phyloP scores from a whole-genome alignment of 140 eudicot genomes.

The Erigeron philadelphicus region DNA sequence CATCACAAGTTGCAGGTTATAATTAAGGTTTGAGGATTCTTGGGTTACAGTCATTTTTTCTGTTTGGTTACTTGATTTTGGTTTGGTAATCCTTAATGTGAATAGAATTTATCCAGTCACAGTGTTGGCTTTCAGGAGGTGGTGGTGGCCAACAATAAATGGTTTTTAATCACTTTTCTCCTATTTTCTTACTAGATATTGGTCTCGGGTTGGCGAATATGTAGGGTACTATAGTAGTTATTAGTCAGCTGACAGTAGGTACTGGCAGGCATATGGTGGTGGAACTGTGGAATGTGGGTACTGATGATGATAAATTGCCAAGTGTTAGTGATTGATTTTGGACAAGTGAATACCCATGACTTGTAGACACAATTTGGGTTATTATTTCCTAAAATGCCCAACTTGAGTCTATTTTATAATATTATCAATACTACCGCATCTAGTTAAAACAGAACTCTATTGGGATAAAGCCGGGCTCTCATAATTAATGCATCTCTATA shows the following conservation, averaged over 20 bases:
- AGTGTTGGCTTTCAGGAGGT: no score
- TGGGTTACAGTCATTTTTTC: no score
- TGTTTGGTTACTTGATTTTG: no score
- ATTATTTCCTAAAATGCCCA: background rate
- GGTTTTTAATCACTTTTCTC: background rate
- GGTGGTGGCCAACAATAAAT: no score
- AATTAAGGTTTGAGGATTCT: background rate
- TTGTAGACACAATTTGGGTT: background rate
- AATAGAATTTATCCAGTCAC: no score
- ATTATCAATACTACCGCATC: background rate
- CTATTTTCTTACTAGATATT: background rate
- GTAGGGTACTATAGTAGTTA: conserved; percentile 3
- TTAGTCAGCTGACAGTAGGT: background rate
- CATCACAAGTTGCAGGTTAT: conserved; percentile 12
- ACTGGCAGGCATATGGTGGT: background rate
- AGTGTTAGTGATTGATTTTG: background rate
- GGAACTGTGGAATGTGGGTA: background rate
- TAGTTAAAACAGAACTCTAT: background rate
- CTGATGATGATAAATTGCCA: background rate
- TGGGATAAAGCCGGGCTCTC: conserved; percentile 7
- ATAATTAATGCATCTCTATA: background rate
- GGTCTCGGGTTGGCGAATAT: background rate
- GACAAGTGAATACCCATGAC: background rate
- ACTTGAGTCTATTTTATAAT: background rate
- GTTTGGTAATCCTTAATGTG: no score